Evolutionary conservation across 768 basidiomycete genomes (phyloP), one percentile per base, ranked within the genome.

Genomic region (Mycena chlorophos): DNA sequence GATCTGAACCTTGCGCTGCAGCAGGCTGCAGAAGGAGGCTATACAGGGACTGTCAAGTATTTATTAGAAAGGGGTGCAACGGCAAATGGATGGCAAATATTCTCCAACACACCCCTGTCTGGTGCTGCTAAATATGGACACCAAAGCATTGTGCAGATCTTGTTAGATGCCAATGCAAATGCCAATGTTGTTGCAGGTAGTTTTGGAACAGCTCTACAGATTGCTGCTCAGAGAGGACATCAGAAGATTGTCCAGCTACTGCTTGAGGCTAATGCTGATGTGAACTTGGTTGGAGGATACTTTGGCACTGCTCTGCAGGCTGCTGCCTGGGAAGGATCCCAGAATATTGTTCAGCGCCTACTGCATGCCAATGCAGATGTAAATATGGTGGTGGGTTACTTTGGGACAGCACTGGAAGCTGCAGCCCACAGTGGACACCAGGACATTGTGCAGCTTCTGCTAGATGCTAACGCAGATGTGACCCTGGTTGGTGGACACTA

Each of bases 311-410:
- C 40, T 22, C 20, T 53, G n/a, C 51, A 53, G 10, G 51, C 51
- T 45, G 51, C 51, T n/a, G 5, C 27, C 30, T 20, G 5, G 25
- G 17, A 14, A 25, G 55, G 51, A 29, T n/a, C 48, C 28, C 25
- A 19, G 10, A 45, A 49, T 1, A 49, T 56, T 27, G 38, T 56
- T 2, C 39, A 26, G 17, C 39, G 56, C 27, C 58, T 60, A 3
- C 43, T 60, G 19, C 38, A 28, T 8, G 28, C 19, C 6, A 54
- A 54, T 26, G 55, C 58, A 4, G 50, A 55, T 40, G 26, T 27
- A 20, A 51, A 59, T 45, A 49, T 40, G 30, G 13, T 19, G 17
- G 43, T 42, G 16, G 39, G 43, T 5, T 13, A 45, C 13, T 54
- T 43, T 31, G 46, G 39, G 5, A 38, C n/a, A 23, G 27, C 54